Conservation (phyloP, 1,284 basidiomycete genomes). For the Trichosporon faecale region DNA sequence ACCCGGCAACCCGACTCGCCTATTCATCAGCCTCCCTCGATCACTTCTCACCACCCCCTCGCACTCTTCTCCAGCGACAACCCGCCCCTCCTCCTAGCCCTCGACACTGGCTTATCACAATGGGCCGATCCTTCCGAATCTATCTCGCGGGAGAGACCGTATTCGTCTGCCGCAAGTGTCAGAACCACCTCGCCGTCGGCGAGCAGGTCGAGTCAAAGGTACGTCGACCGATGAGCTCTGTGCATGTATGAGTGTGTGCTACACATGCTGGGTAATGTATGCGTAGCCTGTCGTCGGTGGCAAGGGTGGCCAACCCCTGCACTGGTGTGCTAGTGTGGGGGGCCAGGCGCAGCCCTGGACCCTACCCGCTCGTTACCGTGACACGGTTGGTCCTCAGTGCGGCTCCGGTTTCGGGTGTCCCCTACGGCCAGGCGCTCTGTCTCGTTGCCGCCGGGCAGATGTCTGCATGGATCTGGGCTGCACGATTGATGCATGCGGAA, state of each 20-base stretch:
- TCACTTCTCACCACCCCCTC: not conserved
- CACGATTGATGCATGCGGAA: not conserved
- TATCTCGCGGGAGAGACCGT: conserved; percentile 85
- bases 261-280: not conserved
- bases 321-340: not conserved
- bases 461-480: not conserved
- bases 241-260: not conserved
- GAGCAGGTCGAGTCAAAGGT: conserved; percentile 90
- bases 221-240: conserved; percentile 39
- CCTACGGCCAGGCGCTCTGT: not conserved
- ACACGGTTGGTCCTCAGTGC: not conserved
- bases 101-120: conserved; percentile 17
- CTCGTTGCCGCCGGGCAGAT: not conserved
- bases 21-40: not conserved
- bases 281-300: not conserved
- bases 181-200: conserved; percentile 87
- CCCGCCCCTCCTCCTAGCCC: not conserved
- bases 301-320: conserved; percentile 1
- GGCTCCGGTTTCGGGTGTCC: not conserved
- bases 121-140: conserved; percentile 58
- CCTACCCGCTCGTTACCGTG: conserved; percentile 5
- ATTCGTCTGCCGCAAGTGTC: conserved; percentile 86
- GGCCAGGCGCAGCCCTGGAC: not conserved
- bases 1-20: not conserved
- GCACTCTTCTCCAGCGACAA: not conserved